Evolutionary conservation across 352 stramenopile species (phyloP).

Genomic region (Globisporangium carolinianum): DNA sequence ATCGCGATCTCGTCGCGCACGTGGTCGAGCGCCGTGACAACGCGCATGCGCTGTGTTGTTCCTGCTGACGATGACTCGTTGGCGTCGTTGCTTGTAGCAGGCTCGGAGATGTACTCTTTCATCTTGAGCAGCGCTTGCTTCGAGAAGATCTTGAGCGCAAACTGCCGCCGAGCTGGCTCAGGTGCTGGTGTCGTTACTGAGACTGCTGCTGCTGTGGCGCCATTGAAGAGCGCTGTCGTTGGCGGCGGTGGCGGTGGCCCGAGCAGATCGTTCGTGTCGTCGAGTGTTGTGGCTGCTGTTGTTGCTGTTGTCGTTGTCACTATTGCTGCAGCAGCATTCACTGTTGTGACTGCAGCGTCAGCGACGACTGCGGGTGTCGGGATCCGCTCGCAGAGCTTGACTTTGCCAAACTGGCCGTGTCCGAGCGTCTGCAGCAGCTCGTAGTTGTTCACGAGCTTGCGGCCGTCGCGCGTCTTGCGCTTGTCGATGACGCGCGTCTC

Average conservation of each 20-base stretch:
- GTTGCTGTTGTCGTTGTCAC: neutral
- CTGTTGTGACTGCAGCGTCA: neutral
- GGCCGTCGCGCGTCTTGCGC: slow-evolving; percentile 35
- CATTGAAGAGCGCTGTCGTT: slow-evolving; percentile 4
- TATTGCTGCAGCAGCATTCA: neutral
- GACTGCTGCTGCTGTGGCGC: slow-evolving; percentile 1
- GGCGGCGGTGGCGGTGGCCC: slow-evolving; percentile 6
- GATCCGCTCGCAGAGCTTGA: slow-evolving; percentile 77
- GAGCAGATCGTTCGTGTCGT: neutral
- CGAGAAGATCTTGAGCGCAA: slow-evolving; percentile 84
- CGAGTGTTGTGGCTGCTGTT: neutral
- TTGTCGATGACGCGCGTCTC: slow-evolving; percentile 48
- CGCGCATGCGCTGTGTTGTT: slow-evolving; percentile 36
- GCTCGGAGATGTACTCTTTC: slow-evolving; percentile 64
- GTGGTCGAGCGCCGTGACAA: slow-evolving; percentile 74
- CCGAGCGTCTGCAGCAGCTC: slow-evolving; percentile 57
- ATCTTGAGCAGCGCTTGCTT: slow-evolving; percentile 68
- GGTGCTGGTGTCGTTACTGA: slow-evolving; percentile 2
- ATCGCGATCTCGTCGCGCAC: slow-evolving; percentile 82
- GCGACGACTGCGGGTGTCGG: neutral
- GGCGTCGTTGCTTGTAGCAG: neutral
- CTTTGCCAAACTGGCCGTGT: slow-evolving; percentile 77
- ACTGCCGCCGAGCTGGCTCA: slow-evolving; percentile 26
- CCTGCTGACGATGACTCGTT: slow-evolving; percentile 1
- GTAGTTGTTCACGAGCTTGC: slow-evolving; percentile 82